Evolutionary conservation across 208 protist species (phyloP).

Genomic region (Acanthamoeba castellanii): DNA sequence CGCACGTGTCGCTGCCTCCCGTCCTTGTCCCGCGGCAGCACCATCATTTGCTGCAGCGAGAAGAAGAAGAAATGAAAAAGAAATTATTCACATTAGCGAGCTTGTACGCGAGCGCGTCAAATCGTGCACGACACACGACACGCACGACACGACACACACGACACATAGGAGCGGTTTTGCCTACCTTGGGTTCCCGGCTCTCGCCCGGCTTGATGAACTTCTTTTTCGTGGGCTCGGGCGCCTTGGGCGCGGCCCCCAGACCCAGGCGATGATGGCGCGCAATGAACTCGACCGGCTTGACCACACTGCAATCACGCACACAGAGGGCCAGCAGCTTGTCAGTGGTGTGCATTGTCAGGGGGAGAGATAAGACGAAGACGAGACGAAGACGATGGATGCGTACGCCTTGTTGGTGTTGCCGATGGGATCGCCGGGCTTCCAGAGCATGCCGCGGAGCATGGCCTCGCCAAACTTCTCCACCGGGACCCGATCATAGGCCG

Average conservation of each 20-base stretch:
- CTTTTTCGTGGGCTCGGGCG: slow-evolving; percentile 37
- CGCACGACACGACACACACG: not conserved
- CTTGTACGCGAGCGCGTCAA: not conserved
- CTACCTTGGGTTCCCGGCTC: not conserved
- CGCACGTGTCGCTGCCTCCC: slow-evolving; percentile 28
- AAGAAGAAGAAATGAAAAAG: not conserved
- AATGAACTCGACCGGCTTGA: slow-evolving; percentile 65
- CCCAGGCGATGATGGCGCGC: slow-evolving; percentile 42
- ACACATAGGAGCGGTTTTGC: not conserved
- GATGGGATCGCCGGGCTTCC: slow-evolving; percentile 53
- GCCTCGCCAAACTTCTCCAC: slow-evolving; percentile 67
- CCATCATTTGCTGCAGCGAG: slow-evolving; percentile 40
- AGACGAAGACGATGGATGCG: not conserved
- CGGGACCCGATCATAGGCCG: slow-evolving; percentile 52
- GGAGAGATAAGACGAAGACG: not conserved
- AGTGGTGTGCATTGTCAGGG: too few species aligned
- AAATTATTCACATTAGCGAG: not conserved
- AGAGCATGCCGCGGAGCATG: slow-evolving; percentile 61
- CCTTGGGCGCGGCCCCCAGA: slow-evolving; percentile 54
- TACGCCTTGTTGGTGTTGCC: slow-evolving; percentile 67
- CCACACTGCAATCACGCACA: not conserved
- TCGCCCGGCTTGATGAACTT: slow-evolving; percentile 45
- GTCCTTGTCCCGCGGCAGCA: slow-evolving; percentile 50
- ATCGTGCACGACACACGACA: not conserved
- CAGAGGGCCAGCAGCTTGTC: too few species aligned